Evolutionary conservation across 768 basidiomycete genomes (phyloP), one percentile per base, ranked within the genome.

Genomic region (Melanogaster broomeanus): DNA sequence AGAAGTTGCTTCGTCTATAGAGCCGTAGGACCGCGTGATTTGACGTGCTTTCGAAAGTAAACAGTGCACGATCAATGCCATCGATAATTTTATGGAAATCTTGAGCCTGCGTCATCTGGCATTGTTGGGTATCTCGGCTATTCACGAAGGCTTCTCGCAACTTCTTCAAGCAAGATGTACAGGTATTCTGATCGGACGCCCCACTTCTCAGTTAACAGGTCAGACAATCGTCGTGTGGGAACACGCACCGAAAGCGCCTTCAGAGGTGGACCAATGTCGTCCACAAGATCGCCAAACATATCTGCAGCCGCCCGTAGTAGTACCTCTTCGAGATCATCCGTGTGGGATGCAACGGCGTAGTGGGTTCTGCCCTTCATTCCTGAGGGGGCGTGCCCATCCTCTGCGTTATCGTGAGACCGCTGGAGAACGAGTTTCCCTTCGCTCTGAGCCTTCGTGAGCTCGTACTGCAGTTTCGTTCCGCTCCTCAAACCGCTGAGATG

Each of bases 401-500:
- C 16, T 22, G 16, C 44, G 15, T 45, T 52, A 9, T 41, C 48
- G 6, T 37, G 40, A 41, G 52, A 13, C 15, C 61, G 65, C 47
- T 57, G 61, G 25, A 78, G 49, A 12, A 70, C 58, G n/a, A 78
- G 43, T 49, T 71, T 79, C n/a, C 74, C 77, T 3, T 77, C 74
- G 6, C 71, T 55, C 39, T 76, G 69, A 2, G 88, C 88, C 58
- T 80, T 80, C 13, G 88, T 81, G 25, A 98, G 68, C 43, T 95
- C 90, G 54, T 87, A 84, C 64, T 98, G 94, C 31, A 98, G 68
- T 30, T 82, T 79, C 7, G 88, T 92, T 2, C 93, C 90, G 51
- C 89, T 85, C 42, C 96, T 73, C 52, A 98, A 73, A 22, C 96
- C 94, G 49, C 88, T 94, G 34, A 99, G 71, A 72, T 98, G 95